Percentiles rank a stretch among this genome's conserved stretches.
Conservation (phyloP, 2,329 filamentous ascomycete species). For the Stylonectria norvegica region DNA sequence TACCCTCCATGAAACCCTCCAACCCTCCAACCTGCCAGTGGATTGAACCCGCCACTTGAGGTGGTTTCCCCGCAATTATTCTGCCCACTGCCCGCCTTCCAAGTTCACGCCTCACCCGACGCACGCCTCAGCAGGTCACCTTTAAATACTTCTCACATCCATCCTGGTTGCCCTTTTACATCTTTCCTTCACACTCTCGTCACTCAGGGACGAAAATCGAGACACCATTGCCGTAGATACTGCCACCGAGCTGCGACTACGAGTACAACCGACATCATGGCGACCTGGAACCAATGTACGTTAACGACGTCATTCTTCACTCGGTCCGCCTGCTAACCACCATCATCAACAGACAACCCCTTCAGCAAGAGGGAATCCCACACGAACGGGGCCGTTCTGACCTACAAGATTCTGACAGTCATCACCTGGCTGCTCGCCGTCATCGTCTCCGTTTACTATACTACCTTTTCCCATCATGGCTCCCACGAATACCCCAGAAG, state of each 20-base stretch:
- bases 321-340: not conserved
- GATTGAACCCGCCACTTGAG: no score
- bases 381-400: slow-evolving; percentile 55
- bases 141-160: slow-evolving; percentile 25
- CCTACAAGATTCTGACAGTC: slow-evolving; percentile 73
- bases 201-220: slow-evolving; percentile 4
- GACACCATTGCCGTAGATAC: not conserved
- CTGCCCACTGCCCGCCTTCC: slow-evolving; percentile 9
- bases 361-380: slow-evolving; percentile 70
- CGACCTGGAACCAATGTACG: slow-evolving; percentile 30
- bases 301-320: not conserved
- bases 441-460: slow-evolving; percentile 71
- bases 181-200: slow-evolving; percentile 7
- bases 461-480: slow-evolving; percentile 60
- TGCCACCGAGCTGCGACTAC: no score
- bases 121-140: slow-evolving; percentile 6
- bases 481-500: slow-evolving; percentile 55
- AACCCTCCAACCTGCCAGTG: not conserved
- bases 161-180: slow-evolving; percentile 1
- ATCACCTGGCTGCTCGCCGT: slow-evolving; percentile 73
- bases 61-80: not conserved
- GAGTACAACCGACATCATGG: slow-evolving; percentile 29
- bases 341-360: slow-evolving; percentile 61
- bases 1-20: no score
- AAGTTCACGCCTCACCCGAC: slow-evolving; percentile 20